Base-by-base conservation (phyloP, 805 yeast species). In the Geotrichum ghanense region DNA sequence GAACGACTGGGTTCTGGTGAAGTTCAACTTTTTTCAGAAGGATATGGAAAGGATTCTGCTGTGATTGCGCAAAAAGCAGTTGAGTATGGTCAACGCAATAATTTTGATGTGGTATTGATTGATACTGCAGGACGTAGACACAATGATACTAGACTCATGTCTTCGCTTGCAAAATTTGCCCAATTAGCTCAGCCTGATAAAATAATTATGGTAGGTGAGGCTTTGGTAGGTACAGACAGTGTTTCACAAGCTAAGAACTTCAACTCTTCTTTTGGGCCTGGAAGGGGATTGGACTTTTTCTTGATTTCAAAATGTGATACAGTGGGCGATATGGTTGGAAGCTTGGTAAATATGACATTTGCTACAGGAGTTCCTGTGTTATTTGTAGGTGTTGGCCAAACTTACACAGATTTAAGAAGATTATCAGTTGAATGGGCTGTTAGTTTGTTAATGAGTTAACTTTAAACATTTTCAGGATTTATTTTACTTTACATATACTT, bases 91-190 rank as follows among this genome's bases (percentile, higher is more conserved):
- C 68, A 72, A 26, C 76, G 75, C 48, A 71, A 84, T 43, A 66
- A 71, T 3, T 90, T 75, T 59, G 97, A 90, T 61, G 80, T 92
- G 24, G 94, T 90, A 3, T 70, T 90, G 52, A 84, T 90, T 73
- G 98, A 90, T 64, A 90, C 98, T 3, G 98, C 98, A 0, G 98
- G 98, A 41, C 77, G 98, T 68, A 79, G 97, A 47, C 98, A 92
- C 60, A 87, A 90, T 54, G 97, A 92, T 62, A 83, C 92, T 16
- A 80, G 90, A 48, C 72, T 90, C 51, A 90, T 90, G 98, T 90
- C 96, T 0, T 95, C 97, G 5, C 68, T 90, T 53, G 94, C 88
- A 55, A 86, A 90, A 47, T 90, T 90, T 64, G 97, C 97, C 16
- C 87, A 84, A 57, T 89, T 94, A 44, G 97, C 97, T 2, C 75